A percentile compares a stretch with the other conserved stretches of the same genome.
Conservation (phyloP, 768 basidiomycete species). For the Omphalotus guepiniiformis region DNA sequence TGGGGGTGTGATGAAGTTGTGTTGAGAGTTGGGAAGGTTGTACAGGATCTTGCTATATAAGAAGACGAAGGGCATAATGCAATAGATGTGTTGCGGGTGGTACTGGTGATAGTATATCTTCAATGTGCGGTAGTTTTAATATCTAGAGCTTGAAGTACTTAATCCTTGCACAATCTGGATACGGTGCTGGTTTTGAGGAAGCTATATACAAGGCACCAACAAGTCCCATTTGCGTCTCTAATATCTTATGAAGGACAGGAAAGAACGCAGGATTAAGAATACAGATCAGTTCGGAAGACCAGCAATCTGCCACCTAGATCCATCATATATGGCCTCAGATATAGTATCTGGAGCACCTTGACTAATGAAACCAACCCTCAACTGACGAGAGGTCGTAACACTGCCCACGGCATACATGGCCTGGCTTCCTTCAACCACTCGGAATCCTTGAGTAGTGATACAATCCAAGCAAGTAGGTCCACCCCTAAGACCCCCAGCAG, state of each 20-base stretch:
- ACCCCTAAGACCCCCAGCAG: not conserved
- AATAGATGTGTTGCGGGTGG: too few relatives aligned
- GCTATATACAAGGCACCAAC: too few relatives aligned
- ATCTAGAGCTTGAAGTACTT: not conserved
- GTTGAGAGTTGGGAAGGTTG: slow-evolving; percentile 44
- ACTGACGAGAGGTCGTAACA: not conserved
- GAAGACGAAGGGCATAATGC: too few relatives aligned
- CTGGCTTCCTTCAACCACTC: slow-evolving; percentile 4
- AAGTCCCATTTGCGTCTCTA: too few relatives aligned
- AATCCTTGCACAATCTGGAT: too few relatives aligned
- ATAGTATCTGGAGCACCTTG: not conserved
- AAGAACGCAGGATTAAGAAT: slow-evolving; percentile 11
- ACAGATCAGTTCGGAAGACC: too few relatives aligned
- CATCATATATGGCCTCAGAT: not conserved
- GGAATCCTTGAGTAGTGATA: not conserved
- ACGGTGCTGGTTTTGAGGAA: too few relatives aligned
- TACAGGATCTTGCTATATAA: slow-evolving; percentile 35
- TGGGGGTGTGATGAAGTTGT: slow-evolving; percentile 77
- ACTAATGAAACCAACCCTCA: not conserved
- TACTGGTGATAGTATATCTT: too few relatives aligned
- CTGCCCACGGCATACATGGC: slow-evolving; percentile 4
- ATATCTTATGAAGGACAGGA: too few relatives aligned
- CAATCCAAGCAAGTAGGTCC: slow-evolving; percentile 8
- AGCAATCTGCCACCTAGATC: not conserved
- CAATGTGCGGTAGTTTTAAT: too few relatives aligned